Evolutionary conservation across 306 rosid species (phyloP), one percentile per base, ranked within the genome.

Genomic region (Medicago arabica): DNA sequence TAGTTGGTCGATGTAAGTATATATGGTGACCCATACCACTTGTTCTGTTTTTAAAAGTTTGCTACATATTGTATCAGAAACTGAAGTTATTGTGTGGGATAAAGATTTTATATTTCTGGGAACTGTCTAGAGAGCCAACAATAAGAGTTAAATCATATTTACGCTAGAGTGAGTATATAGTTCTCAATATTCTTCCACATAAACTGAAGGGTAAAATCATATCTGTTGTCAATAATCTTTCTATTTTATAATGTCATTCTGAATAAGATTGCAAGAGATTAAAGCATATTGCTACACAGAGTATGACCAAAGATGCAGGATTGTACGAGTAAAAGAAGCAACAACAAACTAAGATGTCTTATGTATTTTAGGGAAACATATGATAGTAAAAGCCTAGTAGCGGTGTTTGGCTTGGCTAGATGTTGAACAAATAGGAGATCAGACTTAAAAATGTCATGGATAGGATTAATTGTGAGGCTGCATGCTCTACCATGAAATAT

Each of bases 401-500:
- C 9, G 68, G 47, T 15, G 68, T 8, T 17, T 11, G 47, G n/a
- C 50, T 64, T 34, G 31, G 60, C 69, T 53, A 55, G 63, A 17
- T 40, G 36, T 54, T 47, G 60, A 50, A 31, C 51, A 58, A 40
- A 76, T 10, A 19, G 58, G 61, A 70, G 38, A 57, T 47, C 53
- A 19, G 23, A 75, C 49, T 69, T 70, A 18, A 21, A 62, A 69
- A 69, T 13, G 68, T 13, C 6, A 6, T 58, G 68, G 59, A 71
- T 71, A 23, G 70, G 23, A 71, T 65, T 17, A 64, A 39, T 39
- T 67, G 63, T 70, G 55, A 5, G 31, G 34, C 49, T 69, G 43
- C 71, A 78, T 15, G 44, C 25, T 19, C 70, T 21, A n/a, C 58
- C 55, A 59, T 57, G 75, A 59, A 39, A 50, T 18, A 74, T 59